Evolutionary conservation across 2,329 filamentous ascomycete genomes (phyloP).

Genomic region (Paraconiothyrium sp.): DNA sequence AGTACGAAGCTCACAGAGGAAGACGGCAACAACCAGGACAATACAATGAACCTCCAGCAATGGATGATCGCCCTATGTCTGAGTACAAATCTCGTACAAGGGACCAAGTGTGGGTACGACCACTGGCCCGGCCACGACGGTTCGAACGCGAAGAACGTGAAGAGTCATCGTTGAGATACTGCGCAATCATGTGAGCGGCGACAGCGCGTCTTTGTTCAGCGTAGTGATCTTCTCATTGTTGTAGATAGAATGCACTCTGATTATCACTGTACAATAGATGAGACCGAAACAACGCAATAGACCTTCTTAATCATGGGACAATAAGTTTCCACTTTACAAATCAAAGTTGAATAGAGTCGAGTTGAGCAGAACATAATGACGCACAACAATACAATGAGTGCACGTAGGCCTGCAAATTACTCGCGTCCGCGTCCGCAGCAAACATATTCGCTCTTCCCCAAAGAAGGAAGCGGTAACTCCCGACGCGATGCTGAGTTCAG

Average conservation of each 20-base stretch:
- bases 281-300: not conserved
- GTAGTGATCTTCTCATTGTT: not conserved
- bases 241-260: not conserved
- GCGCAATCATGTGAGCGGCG: not conserved
- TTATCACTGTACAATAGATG: not conserved
- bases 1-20: no score
- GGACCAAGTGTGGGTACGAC: no score
- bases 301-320: not conserved
- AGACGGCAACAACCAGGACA: no score
- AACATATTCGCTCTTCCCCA: constrained; percentile 3
- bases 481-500: not conserved
- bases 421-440: not conserved
- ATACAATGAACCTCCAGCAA: no score
- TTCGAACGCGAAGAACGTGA: no score
- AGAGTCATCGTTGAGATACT: not conserved
- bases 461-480: not conserved
- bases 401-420: not conserved
- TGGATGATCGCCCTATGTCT: no score
- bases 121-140: no score
- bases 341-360: not conserved
- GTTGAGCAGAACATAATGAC: not conserved
- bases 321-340: not conserved
- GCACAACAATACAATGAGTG: not conserved
- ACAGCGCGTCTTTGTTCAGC: not conserved
- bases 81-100: no score